Conservation (phyloP, 2,329 filamentous ascomycete species). For the Pezicula carpinea region DNA sequence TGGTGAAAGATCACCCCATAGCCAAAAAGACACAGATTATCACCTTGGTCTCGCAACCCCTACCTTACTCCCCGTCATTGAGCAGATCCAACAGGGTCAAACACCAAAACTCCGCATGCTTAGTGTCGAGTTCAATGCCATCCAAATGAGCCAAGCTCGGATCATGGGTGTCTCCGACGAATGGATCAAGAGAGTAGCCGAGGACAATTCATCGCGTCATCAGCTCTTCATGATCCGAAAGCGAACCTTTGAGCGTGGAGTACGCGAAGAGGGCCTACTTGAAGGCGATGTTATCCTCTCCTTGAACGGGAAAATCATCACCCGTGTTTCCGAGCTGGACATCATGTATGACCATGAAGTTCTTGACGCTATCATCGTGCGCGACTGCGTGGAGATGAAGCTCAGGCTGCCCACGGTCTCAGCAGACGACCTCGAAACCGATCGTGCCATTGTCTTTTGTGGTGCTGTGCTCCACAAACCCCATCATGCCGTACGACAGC, state of each 20-base stretch:
- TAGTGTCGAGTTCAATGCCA: constrained; percentile 88
- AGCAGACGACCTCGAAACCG: constrained; percentile 86
- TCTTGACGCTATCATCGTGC: constrained; percentile 81
- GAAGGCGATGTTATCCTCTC: constrained; percentile 93
- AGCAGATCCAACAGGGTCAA: constrained; percentile 75
- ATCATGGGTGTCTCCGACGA: constrained; percentile 96
- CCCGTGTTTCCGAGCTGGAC: constrained; percentile 86
- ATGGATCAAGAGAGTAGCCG: constrained; percentile 88
- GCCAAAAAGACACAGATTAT: constrained; percentile 89
- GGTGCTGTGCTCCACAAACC: constrained; percentile 89
- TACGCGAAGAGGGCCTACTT: constrained; percentile 61
- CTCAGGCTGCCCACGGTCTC: constrained; percentile 80
- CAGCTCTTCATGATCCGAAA: constrained; percentile 99
- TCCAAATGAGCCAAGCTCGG: constrained; percentile 94
- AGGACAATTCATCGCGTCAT: constrained; percentile 85
- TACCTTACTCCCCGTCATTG: constrained; percentile 81
- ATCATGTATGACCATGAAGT: constrained; percentile 89
- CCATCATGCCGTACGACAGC: constrained; percentile 93
- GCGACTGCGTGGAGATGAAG: constrained; percentile 73
- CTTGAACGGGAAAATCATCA: constrained; percentile 87
- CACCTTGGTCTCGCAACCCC: constrained; percentile 89
- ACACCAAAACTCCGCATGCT: constrained; percentile 83
- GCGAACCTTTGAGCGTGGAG: constrained; percentile 64
- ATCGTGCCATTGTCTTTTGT: constrained; percentile 89
- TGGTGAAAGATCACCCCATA: constrained; percentile 75